These are phyloP conservation scores for Xylaria cubensis DNA, from an alignment of 495 filamentous ascomycete genomes.

Conservation along the genomic window DNA sequence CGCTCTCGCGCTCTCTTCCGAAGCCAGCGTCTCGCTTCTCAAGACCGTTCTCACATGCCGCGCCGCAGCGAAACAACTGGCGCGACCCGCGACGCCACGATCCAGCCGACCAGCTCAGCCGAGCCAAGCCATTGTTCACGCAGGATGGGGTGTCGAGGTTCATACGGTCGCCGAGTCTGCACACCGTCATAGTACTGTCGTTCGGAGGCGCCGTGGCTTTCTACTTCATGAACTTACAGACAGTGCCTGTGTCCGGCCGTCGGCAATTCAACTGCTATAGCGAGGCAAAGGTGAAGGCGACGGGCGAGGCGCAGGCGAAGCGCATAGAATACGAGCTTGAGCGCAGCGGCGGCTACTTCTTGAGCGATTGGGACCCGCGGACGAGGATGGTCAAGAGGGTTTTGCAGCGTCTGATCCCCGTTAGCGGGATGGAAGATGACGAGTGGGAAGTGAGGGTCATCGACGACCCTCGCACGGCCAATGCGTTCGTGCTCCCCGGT, in stretches of 20 bases:
- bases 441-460: constrained; percentile 91
- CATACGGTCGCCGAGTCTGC: constrained; percentile 40
- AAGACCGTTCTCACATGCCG: constrained; percentile 37
- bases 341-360: constrained; percentile 40
- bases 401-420: constrained; percentile 73
- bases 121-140: constrained; percentile 51
- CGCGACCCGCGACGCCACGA: constrained; percentile 34
- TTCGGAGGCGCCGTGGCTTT: constrained; percentile 54
- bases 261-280: constrained; percentile 82
- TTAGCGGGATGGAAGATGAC: constrained; percentile 62
- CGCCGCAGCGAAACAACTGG: constrained; percentile 32
- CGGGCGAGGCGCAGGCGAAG: constrained; percentile 60
- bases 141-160: constrained; percentile 32
- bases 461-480: constrained; percentile 62
- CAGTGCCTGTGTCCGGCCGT: constrained; percentile 80
- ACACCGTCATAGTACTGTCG: constrained; percentile 41
- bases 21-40: not conserved
- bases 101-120: constrained; percentile 37
- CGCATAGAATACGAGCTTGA: constrained; percentile 55
- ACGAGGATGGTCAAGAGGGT: constrained; percentile 67
- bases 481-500: constrained; percentile 92
- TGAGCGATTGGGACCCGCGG: constrained; percentile 50
- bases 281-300: constrained; percentile 57
- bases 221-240: constrained; percentile 77
- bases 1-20: constrained; percentile 17